phyloP scores from a whole-genome alignment of 106 monocot genomes.

The Hemerocallis citrina region DNA sequence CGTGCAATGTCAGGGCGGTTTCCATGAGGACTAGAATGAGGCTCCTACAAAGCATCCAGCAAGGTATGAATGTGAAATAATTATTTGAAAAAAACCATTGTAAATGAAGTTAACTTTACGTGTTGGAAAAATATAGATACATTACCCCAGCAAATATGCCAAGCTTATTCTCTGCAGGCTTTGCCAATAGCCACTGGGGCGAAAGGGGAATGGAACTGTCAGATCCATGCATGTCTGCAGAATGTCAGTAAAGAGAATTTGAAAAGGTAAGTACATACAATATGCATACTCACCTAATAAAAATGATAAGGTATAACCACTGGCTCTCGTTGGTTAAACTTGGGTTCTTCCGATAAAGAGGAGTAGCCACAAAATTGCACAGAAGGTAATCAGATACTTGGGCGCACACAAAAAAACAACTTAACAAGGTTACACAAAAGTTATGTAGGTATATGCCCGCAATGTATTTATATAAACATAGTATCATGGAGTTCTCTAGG shows the following conservation, averaged over 20 bases:
- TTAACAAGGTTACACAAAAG: too few species aligned
- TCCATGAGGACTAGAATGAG: slow-evolving; percentile 20
- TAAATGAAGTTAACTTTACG: background rate
- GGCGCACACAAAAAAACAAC: too few species aligned
- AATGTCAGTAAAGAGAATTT: background rate
- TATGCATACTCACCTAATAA: too few species aligned
- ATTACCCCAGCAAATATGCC: slow-evolving; percentile 38
- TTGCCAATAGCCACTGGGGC: slow-evolving; percentile 95
- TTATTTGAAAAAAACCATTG: background rate
- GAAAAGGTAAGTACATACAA: too few species aligned
- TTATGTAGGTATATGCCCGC: too few species aligned
- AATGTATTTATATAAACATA: too few species aligned
- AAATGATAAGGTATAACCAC: too few species aligned
- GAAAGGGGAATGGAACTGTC: slow-evolving; percentile 82
- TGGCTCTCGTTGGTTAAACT: too few species aligned
- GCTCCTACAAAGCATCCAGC: slow-evolving; percentile 41
- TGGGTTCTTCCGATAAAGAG: too few species aligned
- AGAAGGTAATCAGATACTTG: too few species aligned
- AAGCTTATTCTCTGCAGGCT: slow-evolving; percentile 60
- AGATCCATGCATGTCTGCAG: slow-evolving; percentile 61
- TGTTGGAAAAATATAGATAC: background rate
- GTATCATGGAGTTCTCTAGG: too few species aligned
- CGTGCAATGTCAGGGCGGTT: slow-evolving; percentile 26
- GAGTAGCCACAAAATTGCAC: too few species aligned
- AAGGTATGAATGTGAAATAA: background rate